These are phyloP conservation scores for Cicer cuneatum DNA, from an alignment of 306 rosid species.

Conservation along the genomic window DNA sequence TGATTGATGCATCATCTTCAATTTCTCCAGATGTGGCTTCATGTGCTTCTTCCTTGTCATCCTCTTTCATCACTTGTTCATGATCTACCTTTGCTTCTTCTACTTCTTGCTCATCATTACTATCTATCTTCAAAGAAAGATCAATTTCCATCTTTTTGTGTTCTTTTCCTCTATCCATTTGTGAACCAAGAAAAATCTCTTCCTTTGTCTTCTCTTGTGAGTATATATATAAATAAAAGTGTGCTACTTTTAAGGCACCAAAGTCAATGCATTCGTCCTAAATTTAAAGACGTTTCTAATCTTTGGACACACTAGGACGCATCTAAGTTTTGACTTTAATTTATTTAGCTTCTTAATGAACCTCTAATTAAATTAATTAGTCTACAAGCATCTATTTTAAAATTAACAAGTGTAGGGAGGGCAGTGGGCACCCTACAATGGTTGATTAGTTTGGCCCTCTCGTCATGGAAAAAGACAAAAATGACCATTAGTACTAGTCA, in stretches of 20 bases:
- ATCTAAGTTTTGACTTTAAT: slow-evolving; percentile 84
- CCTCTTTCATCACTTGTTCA: slow-evolving; percentile 41
- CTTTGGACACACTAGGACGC: slow-evolving; percentile 76
- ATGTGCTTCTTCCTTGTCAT: slow-evolving; percentile 43
- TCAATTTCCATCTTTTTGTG: slow-evolving; percentile 60
- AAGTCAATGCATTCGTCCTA: slow-evolving; percentile 84
- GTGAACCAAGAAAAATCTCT: slow-evolving; percentile 52
- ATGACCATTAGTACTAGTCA: slow-evolving; percentile 29
- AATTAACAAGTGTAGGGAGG: slow-evolving; percentile 27
- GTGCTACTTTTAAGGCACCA: slow-evolving; percentile 80
- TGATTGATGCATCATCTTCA: slow-evolving; percentile 64
- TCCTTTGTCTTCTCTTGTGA: slow-evolving; percentile 42
- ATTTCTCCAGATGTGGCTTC: slow-evolving; percentile 58
- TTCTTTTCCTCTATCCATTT: slow-evolving; percentile 50
- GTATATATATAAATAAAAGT: slow-evolving; percentile 42
- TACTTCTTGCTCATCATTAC: slow-evolving; percentile 24
- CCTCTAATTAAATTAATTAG: slow-evolving; percentile 48
- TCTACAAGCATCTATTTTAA: slow-evolving; percentile 33
- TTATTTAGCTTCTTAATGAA: slow-evolving; percentile 54
- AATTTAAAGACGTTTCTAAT: slow-evolving; percentile 59
- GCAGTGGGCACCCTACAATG: slow-evolving; percentile 36
- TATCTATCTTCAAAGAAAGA: slow-evolving; percentile 75
- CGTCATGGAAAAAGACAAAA: slow-evolving; percentile 35
- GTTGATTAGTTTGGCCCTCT: slow-evolving; percentile 34
- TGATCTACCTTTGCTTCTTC: slow-evolving; percentile 41